Evolutionary conservation across 176 grass and related monocot genomes (phyloP), one percentile per base, ranked within the genome.

Genomic region (Saccharum officinarum): DNA sequence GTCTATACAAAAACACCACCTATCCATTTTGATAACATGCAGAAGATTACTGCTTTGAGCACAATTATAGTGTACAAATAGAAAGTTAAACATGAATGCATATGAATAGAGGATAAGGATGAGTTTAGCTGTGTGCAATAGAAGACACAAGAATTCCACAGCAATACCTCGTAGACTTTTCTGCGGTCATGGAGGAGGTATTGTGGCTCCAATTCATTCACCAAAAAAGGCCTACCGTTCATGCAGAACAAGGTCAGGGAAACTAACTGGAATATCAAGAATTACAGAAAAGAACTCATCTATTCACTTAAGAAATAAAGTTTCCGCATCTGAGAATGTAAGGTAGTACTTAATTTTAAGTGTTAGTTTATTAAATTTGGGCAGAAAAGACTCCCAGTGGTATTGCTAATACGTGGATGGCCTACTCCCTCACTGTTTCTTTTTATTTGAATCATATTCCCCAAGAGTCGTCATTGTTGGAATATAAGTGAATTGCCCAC

Each of bases 111-210:
- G 39, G 61, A 30, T 62, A 80, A 83, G 67, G 47, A 67, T 82
- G 20, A 66, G 33, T 78, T 78, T 23, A 74, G 78, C 59, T 33
- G 22, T 4, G 38, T 59, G 57, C 74, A 72, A 73, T 55, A 73
- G 36, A 84, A 89, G 15, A 66, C 39, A 77, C 81, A 42, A 67
- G 62, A 87, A 67, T 72, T 78, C 22, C 47, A 40, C 62, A 30
- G 8, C 2, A 83, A 86, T 95, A 98, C 97, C 97, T 98, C 97
- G 14, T 98, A 98, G 67, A 96, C 97, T 86, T 98, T 98, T 79
- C 93, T 92, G 77, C 97, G 91, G 73, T 98, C 97, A 84, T 98
- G 97, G 71, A 98, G 87, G 67, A 98, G 97, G 66, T 96, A 84
- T 82, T 98, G 97, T 26, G 75, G 86, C 82, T 98, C 93, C 60